Percentiles rank a stretch among this genome's conserved stretches.
Conservation (phyloP, 192 early-diverging fungal genomes). For the Obelidium mucronatum region DNA sequence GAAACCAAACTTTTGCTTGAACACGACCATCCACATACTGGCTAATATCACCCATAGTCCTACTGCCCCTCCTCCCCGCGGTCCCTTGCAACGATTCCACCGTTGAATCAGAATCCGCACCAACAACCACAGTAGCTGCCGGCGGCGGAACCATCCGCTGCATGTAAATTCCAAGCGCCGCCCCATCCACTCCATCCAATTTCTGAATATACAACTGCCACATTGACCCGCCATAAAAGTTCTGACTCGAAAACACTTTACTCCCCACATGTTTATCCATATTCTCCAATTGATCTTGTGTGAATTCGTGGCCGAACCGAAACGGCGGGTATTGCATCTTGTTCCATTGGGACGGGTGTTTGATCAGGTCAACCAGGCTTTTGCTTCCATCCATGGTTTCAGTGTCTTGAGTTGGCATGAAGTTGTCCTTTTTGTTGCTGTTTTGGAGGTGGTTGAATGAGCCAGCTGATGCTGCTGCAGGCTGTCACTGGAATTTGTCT, state of each 20-base stretch:
- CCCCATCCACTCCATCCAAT: conserved; percentile 7
- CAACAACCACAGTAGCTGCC: not conserved
- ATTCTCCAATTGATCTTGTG: not conserved
- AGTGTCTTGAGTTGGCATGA: conserved; percentile 44
- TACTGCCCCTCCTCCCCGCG: too few species aligned
- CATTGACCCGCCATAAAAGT: conserved; percentile 49
- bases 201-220: conserved; percentile 56
- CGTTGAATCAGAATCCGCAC: too few species aligned
- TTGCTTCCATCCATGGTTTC: conserved; percentile 46
- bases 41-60: not conserved
- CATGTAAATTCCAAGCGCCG: conserved; percentile 53
- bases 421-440: not conserved
- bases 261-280: conserved; percentile 22
- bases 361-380: conserved; percentile 14
- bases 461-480: too few species aligned
- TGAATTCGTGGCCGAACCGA: conserved; percentile 8
- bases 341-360: not conserved
- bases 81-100: too few species aligned
- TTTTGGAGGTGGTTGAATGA: too few species aligned
- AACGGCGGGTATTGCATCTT: conserved; percentile 11
- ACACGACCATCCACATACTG: conserved; percentile 43
- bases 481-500: not conserved
- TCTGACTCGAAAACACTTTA: conserved; percentile 21
- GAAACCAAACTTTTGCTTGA: conserved; percentile 44
- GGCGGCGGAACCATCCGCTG: conserved; percentile 34